Base-by-base conservation (phyloP, 1,284 basidiomycete genomes). In the Termitomyces sp. region DNA sequence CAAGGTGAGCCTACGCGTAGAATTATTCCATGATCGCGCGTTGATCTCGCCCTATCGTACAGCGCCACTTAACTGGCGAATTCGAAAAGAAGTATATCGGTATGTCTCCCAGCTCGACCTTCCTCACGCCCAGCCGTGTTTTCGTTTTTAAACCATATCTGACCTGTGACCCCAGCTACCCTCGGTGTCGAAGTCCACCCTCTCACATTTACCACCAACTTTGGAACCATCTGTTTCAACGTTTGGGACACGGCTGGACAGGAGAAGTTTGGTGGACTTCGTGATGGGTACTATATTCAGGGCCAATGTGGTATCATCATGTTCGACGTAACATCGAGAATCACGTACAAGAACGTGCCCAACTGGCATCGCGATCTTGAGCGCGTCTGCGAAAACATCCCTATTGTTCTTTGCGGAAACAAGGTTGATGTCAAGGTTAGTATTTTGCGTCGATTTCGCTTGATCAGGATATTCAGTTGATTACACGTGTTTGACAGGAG, bases 61-160 rank as follows among this genome's bases (percentile, higher is more conserved):
- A 94, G 94, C 94, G 94, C 74, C 96, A 99, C 78, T 86, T 98
- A 85, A 98, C 96, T 63, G 94, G 92, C 72, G 97, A 99, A 84
- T 99, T 99, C 74, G 97, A 99, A 80, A 99, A 99, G 85, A 99
- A 99, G 78, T 99, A 98, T 81, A 98, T 99, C 63, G 95, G 94
- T 96, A 72, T 61, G 77, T 60, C 53, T 55, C 56, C 8, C 41
- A 52, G 36, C 19, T 13, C 17, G n/a, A 17, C 13, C 19, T 19
- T 49, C 10, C 2, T 13, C 36, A 41, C 17, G 42, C 26, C 31
- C 31, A 5, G 31, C 19, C 30, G 30, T 38, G 56, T 57, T 33
- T 57, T 50, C 24, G 1, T 40, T 21, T 53, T 58, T 49, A 36
- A 58, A 56, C 36, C 55, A 54, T 48, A 59, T 42, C 64, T 61